These are phyloP conservation scores for Flaveria sonorensis DNA, from an alignment of 129 eudicot genomes.

Conservation along the genomic window DNA sequence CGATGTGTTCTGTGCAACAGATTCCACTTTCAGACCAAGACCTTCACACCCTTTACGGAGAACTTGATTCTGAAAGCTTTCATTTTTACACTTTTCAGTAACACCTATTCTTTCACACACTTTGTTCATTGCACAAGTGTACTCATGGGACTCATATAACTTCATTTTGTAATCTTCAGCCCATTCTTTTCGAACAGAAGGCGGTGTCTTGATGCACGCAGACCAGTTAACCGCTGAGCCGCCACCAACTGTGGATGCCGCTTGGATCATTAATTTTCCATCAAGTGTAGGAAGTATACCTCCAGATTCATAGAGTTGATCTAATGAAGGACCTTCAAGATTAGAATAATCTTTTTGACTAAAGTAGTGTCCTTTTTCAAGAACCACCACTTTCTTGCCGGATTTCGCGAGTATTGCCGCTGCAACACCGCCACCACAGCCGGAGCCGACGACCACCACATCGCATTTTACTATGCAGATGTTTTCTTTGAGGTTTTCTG, in stretches of 20 bases:
- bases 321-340: constrained; percentile 74
- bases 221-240: constrained; percentile 95
- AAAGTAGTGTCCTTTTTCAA: constrained; percentile 86
- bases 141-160: constrained; percentile 46
- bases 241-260: constrained; percentile 88
- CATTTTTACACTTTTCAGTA: constrained; percentile 58
- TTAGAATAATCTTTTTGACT: constrained; percentile 57
- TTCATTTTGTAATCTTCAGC: constrained; percentile 44
- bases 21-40: constrained; percentile 63
- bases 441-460: constrained; percentile 83
- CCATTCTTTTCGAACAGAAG: constrained; percentile 62
- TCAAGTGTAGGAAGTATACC: constrained; percentile 68
- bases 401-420: constrained; percentile 72
- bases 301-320: constrained; percentile 65
- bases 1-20: constrained; percentile 72
- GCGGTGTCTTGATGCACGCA: constrained; percentile 66
- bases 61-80: constrained; percentile 85
- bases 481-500: constrained; percentile 40
- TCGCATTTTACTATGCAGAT: constrained; percentile 64
- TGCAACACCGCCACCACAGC: constrained; percentile 93
- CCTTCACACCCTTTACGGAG: constrained; percentile 79
- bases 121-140: constrained; percentile 54
- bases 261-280: constrained; percentile 62
- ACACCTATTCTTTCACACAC: constrained; percentile 75
- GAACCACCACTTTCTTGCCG: constrained; percentile 77